Evolutionary conservation across 2,329 filamentous ascomycete genomes (phyloP), one percentile per base, ranked within the genome.

Genomic region (Fusarium algeriense): DNA sequence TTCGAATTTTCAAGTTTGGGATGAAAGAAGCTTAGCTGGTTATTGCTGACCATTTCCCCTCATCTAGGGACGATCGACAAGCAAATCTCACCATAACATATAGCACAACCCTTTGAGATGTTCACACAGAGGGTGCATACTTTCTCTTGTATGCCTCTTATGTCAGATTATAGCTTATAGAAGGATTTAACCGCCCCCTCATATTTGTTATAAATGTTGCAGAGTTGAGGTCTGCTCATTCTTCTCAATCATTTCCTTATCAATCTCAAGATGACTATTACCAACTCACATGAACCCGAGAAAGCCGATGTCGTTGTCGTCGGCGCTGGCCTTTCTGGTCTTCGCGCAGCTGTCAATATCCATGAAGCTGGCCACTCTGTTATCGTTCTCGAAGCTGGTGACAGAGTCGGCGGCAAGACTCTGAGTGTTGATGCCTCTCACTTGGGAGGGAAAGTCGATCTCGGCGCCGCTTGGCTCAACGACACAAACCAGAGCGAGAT

Each of bases 351-450:
- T 2, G 61, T 75, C 13, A 70, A 77, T 2, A 58, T 85, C 7
- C 66, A 79, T 5, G 53, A 67, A 5, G 78, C 79, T 5, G 82
- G 83, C 0, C 72, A 83, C 13, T 80, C 79, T 0, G 79, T 78
- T 30, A 46, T 84, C 1, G 80, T 88, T 6, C 77, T 88, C 0
- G 86, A 88, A 69, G 85, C 85, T 1, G 78, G 81, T 3, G 80
- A 85, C 41, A 80, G 83, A 0, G 83, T 87, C 1, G 86, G 86
- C 2, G 86, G 86, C 14, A 88, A 88, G 75, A 74, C 69, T 17
- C 35, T 67, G 37, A 64, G 64, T 20, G 43, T 69, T 7, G 28
- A 63, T 9, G 55, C 54, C 4, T 50, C 65, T 10, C 43, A 46
- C 35, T 37, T 61, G 19, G 54, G 55, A 11, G 69, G 69, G 0